These are phyloP conservation scores for Auricularia sp. DNA, from an alignment of 768 basidiomycete genomes.

Conservation along the genomic window DNA sequence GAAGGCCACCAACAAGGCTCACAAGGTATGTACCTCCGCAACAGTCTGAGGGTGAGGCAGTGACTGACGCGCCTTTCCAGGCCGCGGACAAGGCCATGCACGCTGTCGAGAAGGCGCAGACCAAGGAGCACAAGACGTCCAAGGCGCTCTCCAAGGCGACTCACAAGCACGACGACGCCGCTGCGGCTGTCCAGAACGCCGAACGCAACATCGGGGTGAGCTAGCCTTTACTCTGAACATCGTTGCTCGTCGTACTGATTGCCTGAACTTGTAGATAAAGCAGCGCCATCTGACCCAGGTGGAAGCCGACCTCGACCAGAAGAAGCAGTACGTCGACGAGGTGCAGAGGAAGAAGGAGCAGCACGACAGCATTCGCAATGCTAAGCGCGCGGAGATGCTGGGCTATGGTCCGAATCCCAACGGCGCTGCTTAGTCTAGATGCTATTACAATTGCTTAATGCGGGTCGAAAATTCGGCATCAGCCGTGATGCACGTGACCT, in stretches of 20 bases:
- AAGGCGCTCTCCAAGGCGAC: constrained; percentile 42
- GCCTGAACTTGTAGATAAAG: constrained; percentile 16
- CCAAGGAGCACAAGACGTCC: constrained; percentile 40
- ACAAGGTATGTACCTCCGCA: constrained; percentile 30
- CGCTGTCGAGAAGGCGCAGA: constrained; percentile 35
- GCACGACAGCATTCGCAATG: neutral
- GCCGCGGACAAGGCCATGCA: constrained; percentile 37
- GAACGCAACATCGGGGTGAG: constrained; percentile 36
- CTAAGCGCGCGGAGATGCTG: neutral
- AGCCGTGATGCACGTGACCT: too few relatives aligned
- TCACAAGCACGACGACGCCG: constrained; percentile 40
- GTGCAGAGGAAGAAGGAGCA: neutral
- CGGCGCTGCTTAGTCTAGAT: neutral
- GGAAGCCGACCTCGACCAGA: constrained; percentile 11
- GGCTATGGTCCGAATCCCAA: neutral
- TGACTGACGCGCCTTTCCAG: constrained; percentile 18
- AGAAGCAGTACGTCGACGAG: constrained; percentile 15
- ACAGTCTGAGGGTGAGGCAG: neutral
- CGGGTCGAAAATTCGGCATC: too few relatives aligned
- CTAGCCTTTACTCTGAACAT: neutral
- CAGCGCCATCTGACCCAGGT: constrained; percentile 15
- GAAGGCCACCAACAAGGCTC: constrained; percentile 40
- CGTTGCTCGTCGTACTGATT: constrained; percentile 8
- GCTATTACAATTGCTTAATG: too few relatives aligned
- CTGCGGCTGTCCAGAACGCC: constrained; percentile 31